phyloP scores from a whole-genome alignment of 2,329 filamentous ascomycete genomes.

The Pseudogymnoascus destructans region DNA sequence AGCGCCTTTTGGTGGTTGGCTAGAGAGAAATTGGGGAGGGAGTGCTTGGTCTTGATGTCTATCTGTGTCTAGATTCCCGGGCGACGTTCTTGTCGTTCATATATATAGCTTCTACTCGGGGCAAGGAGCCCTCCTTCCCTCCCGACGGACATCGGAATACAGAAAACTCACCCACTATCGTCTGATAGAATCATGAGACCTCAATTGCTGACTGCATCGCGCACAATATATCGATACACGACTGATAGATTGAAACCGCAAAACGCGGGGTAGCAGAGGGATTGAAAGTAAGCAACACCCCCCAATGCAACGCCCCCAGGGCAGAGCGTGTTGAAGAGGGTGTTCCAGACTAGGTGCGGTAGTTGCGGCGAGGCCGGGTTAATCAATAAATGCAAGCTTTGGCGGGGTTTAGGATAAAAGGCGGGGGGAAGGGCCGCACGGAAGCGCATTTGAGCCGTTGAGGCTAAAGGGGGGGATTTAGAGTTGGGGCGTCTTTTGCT shows the following conservation, averaged over 20 bases:
- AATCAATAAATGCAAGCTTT: conserved; percentile 4
- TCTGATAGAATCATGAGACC: neutral
- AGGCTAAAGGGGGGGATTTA: neutral
- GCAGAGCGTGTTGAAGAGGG: neutral
- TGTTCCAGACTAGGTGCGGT: neutral
- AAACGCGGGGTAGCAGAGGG: neutral
- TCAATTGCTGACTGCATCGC: neutral
- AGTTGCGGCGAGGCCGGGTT: neutral
- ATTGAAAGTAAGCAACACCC: neutral
- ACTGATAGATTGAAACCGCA: neutral
- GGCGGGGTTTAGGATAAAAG: neutral
- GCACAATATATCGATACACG: neutral
- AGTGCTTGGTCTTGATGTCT: neutral
- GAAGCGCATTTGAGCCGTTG: neutral
- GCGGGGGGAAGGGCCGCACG: neutral
- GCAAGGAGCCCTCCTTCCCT: neutral
- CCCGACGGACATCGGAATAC: neutral
- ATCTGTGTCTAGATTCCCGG: neutral
- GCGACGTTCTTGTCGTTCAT: neutral
- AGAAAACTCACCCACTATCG: neutral
- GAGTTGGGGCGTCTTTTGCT: neutral
- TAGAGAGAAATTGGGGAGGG: no score
- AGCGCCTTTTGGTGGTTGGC: neutral
- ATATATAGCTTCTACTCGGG: neutral
- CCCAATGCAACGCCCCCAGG: neutral